Percentiles rank a stretch among this genome's conserved stretches.
These are phyloP conservation scores for Hyaloscypha hepaticicola DNA, from an alignment of 495 filamentous ascomycete species.

Conservation along the genomic window DNA sequence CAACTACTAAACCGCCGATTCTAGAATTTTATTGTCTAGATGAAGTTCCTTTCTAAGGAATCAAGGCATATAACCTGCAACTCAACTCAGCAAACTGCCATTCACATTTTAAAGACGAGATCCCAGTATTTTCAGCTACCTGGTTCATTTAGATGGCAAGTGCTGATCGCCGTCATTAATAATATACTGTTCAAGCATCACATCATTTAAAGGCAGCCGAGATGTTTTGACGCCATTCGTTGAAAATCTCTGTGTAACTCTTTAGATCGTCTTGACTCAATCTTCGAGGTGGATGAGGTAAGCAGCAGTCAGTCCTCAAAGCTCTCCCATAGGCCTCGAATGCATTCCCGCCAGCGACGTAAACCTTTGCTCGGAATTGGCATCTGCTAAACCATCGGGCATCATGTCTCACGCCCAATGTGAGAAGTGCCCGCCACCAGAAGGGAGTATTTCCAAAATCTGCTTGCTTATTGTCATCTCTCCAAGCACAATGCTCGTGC, in stretches of 20 bases:
- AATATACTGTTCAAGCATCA: not conserved
- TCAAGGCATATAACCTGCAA: not conserved
- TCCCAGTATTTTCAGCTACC: not conserved
- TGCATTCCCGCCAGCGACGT: not conserved
- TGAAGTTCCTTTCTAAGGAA: not conserved
- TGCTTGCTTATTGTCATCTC: not conserved
- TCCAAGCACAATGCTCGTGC: not conserved
- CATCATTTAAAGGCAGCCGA: not conserved
- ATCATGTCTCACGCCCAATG: not conserved
- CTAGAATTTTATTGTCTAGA: not conserved
- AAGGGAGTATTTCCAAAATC: not conserved
- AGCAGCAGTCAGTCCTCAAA: not conserved
- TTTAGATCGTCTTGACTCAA: not conserved
- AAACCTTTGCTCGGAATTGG: not conserved
- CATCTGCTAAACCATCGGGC: not conserved
- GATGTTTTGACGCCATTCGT: not conserved
- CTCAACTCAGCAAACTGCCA: not conserved
- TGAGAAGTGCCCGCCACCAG: not conserved
- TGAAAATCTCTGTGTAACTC: not conserved
- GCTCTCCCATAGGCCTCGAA: not conserved
- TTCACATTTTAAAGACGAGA: not conserved
- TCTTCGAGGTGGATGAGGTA: not conserved
- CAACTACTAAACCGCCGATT: not conserved
- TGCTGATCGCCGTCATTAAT: not conserved
- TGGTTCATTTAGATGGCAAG: not conserved